A percentile compares a stretch with the other conserved stretches of the same genome.
Conservation (phyloP, 352 stramenopile species). For the Globisporangium splendens region DNA sequence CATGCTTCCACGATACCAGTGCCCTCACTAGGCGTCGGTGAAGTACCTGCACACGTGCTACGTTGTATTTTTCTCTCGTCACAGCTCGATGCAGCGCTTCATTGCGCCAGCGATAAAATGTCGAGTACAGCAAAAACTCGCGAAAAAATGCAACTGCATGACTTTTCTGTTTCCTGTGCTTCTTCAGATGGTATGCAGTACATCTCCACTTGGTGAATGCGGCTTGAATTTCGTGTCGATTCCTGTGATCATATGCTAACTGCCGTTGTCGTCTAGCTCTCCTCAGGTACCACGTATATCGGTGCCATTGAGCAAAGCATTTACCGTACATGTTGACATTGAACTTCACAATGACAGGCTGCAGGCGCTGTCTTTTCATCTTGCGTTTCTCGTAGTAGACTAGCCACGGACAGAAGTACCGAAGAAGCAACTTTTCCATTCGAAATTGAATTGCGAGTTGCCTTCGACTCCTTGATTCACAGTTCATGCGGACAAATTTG, state of each 20-base stretch:
- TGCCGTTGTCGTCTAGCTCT: not conserved
- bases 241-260: not conserved
- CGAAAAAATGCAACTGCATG: constrained; percentile 23
- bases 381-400: not conserved
- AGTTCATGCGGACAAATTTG: not conserved
- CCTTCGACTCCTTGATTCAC: not conserved
- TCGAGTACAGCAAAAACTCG: constrained; percentile 23
- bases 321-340: not conserved
- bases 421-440: not conserved
- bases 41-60: not conserved
- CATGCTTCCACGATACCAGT: constrained; percentile 1
- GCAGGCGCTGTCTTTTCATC: not conserved
- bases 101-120: constrained; percentile 30
- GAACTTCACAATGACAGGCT: not conserved
- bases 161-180: not conserved
- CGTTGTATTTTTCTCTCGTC: constrained; percentile 2
- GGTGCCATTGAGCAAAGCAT: not conserved
- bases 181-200: not conserved
- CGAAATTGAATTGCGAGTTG: not conserved
- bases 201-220: not conserved
- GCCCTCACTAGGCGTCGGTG: not conserved
- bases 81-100: not conserved
- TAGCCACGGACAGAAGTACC: constrained; percentile 6
- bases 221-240: not conserved
- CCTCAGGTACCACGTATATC: not conserved